Evolutionary conservation across 2,329 filamentous ascomycete genomes (phyloP), one percentile per base, ranked within the genome.

Genomic region (Alternaria incomplexa): DNA sequence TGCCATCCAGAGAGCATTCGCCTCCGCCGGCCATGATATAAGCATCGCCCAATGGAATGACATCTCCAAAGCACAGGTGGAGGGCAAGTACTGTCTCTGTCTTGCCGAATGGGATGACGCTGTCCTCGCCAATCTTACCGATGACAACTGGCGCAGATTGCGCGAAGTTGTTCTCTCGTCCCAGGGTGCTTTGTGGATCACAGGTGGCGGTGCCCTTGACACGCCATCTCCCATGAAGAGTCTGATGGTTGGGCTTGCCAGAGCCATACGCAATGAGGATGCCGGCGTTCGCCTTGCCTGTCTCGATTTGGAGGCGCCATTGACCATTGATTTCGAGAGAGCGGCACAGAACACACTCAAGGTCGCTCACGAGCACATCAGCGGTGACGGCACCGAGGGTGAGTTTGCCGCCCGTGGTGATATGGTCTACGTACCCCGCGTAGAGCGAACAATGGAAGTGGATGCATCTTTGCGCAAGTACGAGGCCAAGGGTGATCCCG

Each of bases 401-500:
- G 58, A 61, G 36, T 61, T 56, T 6, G 58, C 58, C 10, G 58
- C 52, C 3, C 58, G 52, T n/a, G 52, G 52, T n/a, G 52, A 61
- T 10, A 56, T 15, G 32, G 45, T 61, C 17, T 51, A 56, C 11
- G 6, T 61, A 26, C 58, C 58, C n/a, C 58, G 58, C 9, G 58
- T 61, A 1, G 58, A 61, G 32, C 58, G 58, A 5, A 40, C 45
- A 6, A 25, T 61, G n/a, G 32, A 56, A 36, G 45, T 61, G 0
- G 58, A 61, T 51, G 52, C 51, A 7, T 61, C 52, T 6, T 15
- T 61, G 52, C 58, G 58, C 30, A 61, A 56, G 45, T 61, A 61
- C 17, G 58, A 61, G 13, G 58, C 58, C 46, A 61, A 61, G 13
- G 58, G 58, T 20, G 58, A 61, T 45, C 52, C 58, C 30, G 58